Base-by-base conservation (phyloP, 331 rosid species). In the Stylosanthes scabra region DNA sequence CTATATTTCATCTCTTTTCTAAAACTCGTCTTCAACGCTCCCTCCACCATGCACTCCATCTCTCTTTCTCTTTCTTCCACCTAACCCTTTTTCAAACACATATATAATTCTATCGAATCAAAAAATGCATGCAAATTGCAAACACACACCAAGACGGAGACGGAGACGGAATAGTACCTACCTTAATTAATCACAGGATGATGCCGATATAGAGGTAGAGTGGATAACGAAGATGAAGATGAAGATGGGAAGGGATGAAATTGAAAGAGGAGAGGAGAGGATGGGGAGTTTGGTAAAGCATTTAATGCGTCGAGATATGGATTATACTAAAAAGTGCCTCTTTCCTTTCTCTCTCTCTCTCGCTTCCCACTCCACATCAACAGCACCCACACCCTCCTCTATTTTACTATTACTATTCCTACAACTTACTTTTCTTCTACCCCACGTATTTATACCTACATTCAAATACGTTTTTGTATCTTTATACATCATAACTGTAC, bases 271-370 rank as follows among this genome's bases (percentile, higher is more conserved):
- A n/a, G n/a, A n/a, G n/a, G n/a, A 83, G 77, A 81, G 78, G 86
- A 66, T 51, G 91, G 81, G 69, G 88, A 78, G 93, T 91, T 84
- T 83, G 95, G 96, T 88, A 90, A 90, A 84, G 93, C 93, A 91
- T 84, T 94, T 84, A 91, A 91, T 85, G 85, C 77, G 84, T 85
- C 88, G 78, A 70, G 80, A 82, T 8, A 8, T 51, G 57, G 74
- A 63, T 80, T 81, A 70, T 71, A 74, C 86, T 70, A 88, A 84
- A 85, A 85, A 76, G 83, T 71, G 65, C 77, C 88, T 78, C 85
- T 87, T 82, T 84, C 85, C 47, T 20, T 79, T 78, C 28, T 51
- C 54, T 20, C 6, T 27, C 68, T 37, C 44, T 60, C 68, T 60
- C n/a, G n/a, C 54, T 2, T 20, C 47, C 44, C 67, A 62, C 65